Conservation (phyloP, 1,284 basidiomycete genomes). For the Puccinia triticina region DNA sequence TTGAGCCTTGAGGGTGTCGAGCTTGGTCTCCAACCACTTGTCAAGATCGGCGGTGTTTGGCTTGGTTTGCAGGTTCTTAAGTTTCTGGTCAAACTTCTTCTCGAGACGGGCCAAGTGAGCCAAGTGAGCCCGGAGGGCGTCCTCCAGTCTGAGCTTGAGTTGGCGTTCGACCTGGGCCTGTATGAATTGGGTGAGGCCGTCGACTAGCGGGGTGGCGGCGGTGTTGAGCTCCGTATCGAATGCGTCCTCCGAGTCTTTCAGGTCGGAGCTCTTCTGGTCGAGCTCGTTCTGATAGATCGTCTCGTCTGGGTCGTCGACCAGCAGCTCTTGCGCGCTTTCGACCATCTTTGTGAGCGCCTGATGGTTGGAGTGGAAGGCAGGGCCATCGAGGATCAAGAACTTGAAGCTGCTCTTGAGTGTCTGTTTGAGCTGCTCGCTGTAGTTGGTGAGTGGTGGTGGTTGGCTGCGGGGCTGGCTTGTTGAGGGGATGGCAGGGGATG, state of each 20-base stretch:
- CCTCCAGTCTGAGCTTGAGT: neutral
- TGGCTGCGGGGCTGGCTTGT: neutral
- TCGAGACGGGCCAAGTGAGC: neutral
- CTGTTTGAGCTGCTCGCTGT: neutral
- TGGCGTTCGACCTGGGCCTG: neutral
- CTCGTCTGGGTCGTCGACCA: constrained; percentile 31
- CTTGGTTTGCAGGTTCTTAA: neutral
- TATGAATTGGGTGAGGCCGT: neutral
- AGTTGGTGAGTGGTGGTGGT: neutral
- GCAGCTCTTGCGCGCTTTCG: neutral
- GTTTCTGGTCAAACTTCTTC: neutral
- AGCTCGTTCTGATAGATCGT: constrained; percentile 20
- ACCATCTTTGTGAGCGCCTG: constrained; percentile 20
- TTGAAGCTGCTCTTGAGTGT: neutral
- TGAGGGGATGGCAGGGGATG: neutral
- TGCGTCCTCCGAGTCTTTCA: neutral
- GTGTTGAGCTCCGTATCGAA: neutral
- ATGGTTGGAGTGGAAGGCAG: neutral
- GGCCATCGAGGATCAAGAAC: constrained; percentile 22
- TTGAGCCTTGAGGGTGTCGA: neutral
- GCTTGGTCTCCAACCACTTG: too few species aligned
- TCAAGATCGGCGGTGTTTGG: neutral
- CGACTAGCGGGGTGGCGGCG: neutral
- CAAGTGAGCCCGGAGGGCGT: neutral
- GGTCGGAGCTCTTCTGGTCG: neutral